Evolutionary conservation across 1,284 basidiomycete species (phyloP).

Genomic region (Cryptococcus sp.): DNA sequence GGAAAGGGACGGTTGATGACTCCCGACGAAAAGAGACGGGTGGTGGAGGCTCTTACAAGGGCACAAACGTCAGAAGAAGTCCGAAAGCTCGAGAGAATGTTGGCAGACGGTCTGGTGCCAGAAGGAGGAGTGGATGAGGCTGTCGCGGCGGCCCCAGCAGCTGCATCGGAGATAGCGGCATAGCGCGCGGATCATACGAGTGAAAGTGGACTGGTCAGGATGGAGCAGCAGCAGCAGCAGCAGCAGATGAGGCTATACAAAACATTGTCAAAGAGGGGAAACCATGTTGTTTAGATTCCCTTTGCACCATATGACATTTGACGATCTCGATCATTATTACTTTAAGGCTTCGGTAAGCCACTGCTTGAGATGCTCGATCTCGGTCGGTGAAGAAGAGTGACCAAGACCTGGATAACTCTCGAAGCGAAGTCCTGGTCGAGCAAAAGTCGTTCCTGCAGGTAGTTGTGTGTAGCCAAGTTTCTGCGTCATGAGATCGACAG

Average conservation of each 20-base stretch:
- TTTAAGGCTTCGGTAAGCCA: conserved; percentile 44
- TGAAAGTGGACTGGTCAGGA: not conserved
- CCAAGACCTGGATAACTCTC: conserved; percentile 55
- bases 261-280: too few species aligned
- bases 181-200: not conserved
- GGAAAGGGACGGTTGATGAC: conserved; percentile 75
- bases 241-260: too few species aligned
- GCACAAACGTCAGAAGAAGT: conserved; percentile 91
- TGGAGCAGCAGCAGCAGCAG: too few species aligned
- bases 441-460: conserved; percentile 37
- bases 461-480: conserved; percentile 57
- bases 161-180: not conserved
- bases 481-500: conserved; percentile 61
- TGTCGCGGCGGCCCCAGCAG: not conserved
- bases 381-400: conserved; percentile 64
- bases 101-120: conserved; percentile 82
- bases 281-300: too few species aligned
- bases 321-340: conserved; percentile 8
- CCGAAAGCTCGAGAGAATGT: conserved; percentile 77
- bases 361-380: conserved; percentile 63
- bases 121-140: conserved; percentile 40
- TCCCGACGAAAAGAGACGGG: conserved; percentile 84
- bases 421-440: conserved; percentile 53
- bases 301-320: too few species aligned
- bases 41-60: conserved; percentile 84